These are phyloP conservation scores for Oryza officinalis DNA, from an alignment of 176 grass and related monocot genomes.

Conservation along the genomic window DNA sequence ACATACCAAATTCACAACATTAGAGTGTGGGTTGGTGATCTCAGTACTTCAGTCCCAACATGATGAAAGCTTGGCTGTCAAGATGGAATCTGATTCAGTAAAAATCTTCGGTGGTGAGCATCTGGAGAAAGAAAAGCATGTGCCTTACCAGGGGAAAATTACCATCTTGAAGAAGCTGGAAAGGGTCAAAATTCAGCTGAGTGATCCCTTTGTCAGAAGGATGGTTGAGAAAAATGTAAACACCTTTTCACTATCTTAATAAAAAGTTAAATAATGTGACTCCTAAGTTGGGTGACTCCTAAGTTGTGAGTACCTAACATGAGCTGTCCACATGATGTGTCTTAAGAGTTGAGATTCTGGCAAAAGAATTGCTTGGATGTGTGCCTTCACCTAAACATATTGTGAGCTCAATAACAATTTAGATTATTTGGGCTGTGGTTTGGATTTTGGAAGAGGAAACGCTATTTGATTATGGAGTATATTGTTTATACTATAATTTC, in stretches of 20 bases:
- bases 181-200: not conserved
- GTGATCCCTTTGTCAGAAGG: not conserved
- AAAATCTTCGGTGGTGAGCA: not conserved
- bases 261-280: not conserved
- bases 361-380: not conserved
- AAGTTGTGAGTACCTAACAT: slow-evolving; percentile 11
- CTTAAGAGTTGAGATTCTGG: not conserved
- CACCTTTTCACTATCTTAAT: too few relatives aligned
- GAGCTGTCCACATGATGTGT: slow-evolving; percentile 23
- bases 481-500: not conserved
- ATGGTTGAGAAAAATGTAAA: not conserved
- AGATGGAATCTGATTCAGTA: not conserved
- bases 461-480: not conserved
- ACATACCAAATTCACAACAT: not conserved
- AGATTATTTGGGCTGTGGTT: not conserved
- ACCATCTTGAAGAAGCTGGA: not conserved
- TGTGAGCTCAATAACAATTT: not conserved
- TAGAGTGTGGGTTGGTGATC: not conserved
- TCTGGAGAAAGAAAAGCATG: not conserved
- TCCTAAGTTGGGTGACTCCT: not conserved
- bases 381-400: not conserved
- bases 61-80: not conserved
- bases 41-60: not conserved
- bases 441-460: not conserved
- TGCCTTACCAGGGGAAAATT: not conserved